Evolutionary conservation across 1,284 basidiomycete genomes (phyloP), one percentile per base, ranked within the genome.

Genomic region (Cryptococcus wingfieldii): DNA sequence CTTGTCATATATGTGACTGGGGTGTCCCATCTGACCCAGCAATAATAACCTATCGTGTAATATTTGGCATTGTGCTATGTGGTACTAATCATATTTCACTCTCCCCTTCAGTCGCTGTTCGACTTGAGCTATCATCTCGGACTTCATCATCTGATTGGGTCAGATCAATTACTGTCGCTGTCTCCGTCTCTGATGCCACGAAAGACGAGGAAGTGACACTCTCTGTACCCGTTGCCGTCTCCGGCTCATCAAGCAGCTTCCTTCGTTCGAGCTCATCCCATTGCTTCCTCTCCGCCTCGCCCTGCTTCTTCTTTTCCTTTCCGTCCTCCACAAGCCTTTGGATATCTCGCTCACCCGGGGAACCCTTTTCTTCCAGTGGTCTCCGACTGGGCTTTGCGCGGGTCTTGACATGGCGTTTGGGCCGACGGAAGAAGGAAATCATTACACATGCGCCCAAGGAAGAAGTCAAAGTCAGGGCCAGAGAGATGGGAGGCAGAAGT

Each of bases 401-500:
- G 31, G 10, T 10, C 6, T 34, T 34, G 31, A 10, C 31, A 34
- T 34, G 31, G 31, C 31, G 31, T 34, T 10, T 10, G 10, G 31
- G 10, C 34, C 62, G 62, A 18, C 56, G 55, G n/a, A 71, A 27
- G 51, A 57, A 70, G 13, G 70, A 63, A 47, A 76, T 76, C 53
- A 74, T 47, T 18, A 64, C 46, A 54, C 71, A 75, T 34, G 67
- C 72, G 34, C 74, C 53, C 38, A 73, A 51, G 8, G 72, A 70
- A 0, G 70, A 72, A 0, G 68, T 60, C 53, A 76, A 58, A 1
- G 74, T 71, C n/a, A 76, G 61, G 1, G 64, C 55, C 34, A 76
- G 61, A 9, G 71, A 70, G 38, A 76, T 41, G 0, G 74, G 74
- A 7, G 74, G 74, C 4, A 76, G 63, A 43, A 74, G 61, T 38